Evolutionary conservation across 106 monocot species (phyloP).

Genomic region (Dioscorea alata): DNA sequence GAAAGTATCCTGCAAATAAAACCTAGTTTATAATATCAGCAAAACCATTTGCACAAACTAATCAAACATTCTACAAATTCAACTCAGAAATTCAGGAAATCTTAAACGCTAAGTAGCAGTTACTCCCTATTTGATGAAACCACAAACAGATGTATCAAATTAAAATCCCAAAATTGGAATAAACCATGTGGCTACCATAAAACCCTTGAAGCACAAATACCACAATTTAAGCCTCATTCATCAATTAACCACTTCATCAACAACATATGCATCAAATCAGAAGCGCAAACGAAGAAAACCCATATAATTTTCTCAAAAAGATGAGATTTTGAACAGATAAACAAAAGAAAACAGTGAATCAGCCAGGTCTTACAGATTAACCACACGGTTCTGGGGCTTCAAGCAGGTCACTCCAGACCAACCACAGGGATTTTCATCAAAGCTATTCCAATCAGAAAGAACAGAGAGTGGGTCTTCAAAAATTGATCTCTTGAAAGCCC

Average conservation of each 20-base stretch:
- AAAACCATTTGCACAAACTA: no score
- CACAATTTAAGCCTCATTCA: no score
- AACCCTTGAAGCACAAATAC: neutral
- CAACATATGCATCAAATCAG: no score
- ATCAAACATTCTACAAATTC: neutral
- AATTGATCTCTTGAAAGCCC: conserved; percentile 60
- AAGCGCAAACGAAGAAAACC: no score
- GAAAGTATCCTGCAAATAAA: conserved; percentile 60
- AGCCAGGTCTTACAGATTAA: conserved; percentile 50
- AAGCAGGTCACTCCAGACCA: conserved; percentile 80
- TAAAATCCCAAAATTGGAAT: neutral
- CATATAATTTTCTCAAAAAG: neutral
- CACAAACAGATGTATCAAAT: neutral
- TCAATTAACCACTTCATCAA: no score
- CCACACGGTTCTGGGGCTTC: conserved; percentile 35
- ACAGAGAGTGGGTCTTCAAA: conserved; percentile 54
- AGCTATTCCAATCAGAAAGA: conserved; percentile 64
- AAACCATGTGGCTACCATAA: neutral
- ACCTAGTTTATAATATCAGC: neutral
- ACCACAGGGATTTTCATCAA: conserved; percentile 43
- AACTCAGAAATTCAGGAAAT: no score
- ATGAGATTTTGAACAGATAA: neutral
- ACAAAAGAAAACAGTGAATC: neutral
- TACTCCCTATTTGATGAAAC: neutral
- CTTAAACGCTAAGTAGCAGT: no score